Percentiles rank a stretch among this genome's conserved stretches.
These are phyloP conservation scores for Trichoderma orchidacearum DNA, from an alignment of 495 filamentous ascomycete species.

Conservation along the genomic window DNA sequence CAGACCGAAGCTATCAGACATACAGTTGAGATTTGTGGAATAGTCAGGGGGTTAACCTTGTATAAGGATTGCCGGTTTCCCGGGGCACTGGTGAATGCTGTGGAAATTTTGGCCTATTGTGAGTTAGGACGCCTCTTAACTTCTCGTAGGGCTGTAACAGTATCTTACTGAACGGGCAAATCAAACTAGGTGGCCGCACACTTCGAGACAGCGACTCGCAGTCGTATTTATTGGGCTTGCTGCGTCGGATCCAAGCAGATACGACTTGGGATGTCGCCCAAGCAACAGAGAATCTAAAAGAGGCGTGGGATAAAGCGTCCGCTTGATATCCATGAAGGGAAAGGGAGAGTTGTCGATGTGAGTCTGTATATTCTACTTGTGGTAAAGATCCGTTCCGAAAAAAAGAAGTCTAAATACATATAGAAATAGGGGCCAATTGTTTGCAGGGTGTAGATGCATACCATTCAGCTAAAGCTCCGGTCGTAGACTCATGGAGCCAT, in stretches of 20 bases:
- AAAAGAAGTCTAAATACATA: too few relatives aligned
- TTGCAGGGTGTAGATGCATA: too few relatives aligned
- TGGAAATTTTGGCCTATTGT: not conserved
- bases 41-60: not conserved
- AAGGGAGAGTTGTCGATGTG: too few relatives aligned
- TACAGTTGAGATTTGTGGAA: slow-evolving; percentile 1
- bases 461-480: not conserved
- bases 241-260: not conserved
- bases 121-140: not conserved
- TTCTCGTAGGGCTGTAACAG: too few relatives aligned
- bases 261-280: not conserved
- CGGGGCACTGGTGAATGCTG: slow-evolving; percentile 4
- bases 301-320: not conserved
- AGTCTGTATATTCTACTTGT: too few relatives aligned
- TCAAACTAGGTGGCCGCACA: not conserved
- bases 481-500: not conserved
- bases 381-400: too few relatives aligned
- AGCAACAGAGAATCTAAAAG: not conserved
- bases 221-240: not conserved
- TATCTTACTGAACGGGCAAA: too few relatives aligned
- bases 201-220: not conserved
- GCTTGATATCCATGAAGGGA: too few relatives aligned
- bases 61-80: not conserved
- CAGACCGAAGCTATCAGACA: not conserved
- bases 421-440: too few relatives aligned